Conservation (phyloP, 371 early-diverging fungal genomes). For the Mucor indicus region DNA sequence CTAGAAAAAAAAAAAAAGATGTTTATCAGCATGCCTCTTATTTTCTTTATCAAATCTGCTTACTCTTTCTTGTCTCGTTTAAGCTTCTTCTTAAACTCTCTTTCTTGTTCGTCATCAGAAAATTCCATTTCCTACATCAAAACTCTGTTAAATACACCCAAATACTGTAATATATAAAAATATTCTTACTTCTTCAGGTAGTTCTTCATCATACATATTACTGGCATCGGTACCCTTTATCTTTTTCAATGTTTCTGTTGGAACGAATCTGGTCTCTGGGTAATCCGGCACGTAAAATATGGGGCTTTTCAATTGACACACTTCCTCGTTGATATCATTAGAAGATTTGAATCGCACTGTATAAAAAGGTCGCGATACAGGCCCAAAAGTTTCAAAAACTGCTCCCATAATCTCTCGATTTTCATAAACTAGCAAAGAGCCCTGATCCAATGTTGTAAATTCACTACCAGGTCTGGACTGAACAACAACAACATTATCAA, state of each 20-base stretch:
- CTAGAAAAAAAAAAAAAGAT: no score
- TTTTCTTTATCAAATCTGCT: no score
- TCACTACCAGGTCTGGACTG: slow-evolving; percentile 51
- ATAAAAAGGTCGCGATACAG: slow-evolving; percentile 81
- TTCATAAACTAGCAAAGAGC: slow-evolving; percentile 67
- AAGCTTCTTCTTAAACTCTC: slow-evolving; percentile 50
- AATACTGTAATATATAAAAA: background rate
- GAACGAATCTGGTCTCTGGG: slow-evolving; percentile 58
- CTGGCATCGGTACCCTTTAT: slow-evolving; percentile 90
- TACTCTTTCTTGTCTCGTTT: slow-evolving; percentile 23
- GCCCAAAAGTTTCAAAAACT: slow-evolving; percentile 94
- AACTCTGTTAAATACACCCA: no score
- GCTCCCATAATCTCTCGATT: slow-evolving; percentile 73
- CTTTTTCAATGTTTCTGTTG: slow-evolving; percentile 59
- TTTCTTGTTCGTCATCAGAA: slow-evolving; percentile 86
- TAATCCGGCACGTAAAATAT: slow-evolving; percentile 63
- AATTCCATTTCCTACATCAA: slow-evolving; percentile 70
- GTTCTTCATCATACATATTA: slow-evolving; percentile 91
- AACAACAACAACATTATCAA: slow-evolving; percentile 78
- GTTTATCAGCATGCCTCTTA: no score
- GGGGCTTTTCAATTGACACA: slow-evolving; percentile 43
- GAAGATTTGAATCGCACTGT: slow-evolving; percentile 70
- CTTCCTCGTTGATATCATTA: slow-evolving; percentile 54
- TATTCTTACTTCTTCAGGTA: slow-evolving; percentile 55
- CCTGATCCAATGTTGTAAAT: slow-evolving; percentile 70